Percentiles rank a stretch among this genome's conserved stretches.
phyloP scores from a whole-genome alignment of 805 yeast species.

The Yarrowia alimentaria region DNA sequence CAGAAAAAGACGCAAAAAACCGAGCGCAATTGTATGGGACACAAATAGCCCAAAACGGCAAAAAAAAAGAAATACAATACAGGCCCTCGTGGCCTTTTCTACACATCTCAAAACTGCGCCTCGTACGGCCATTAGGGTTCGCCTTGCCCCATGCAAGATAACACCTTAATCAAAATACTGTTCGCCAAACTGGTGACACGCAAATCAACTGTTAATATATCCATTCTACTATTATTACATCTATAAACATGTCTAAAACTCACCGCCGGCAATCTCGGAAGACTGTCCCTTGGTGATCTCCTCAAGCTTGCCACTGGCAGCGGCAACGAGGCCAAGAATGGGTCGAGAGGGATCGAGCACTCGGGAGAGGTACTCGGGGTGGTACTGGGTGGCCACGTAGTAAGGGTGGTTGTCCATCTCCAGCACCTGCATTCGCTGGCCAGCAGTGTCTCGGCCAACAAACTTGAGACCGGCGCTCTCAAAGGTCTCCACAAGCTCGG shows the following conservation, averaged over 20 bases:
- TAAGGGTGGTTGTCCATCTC: slow-evolving; percentile 87
- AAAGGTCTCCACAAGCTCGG: slow-evolving; percentile 64
- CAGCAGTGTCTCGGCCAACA: slow-evolving; percentile 90
- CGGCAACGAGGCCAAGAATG: slow-evolving; percentile 93
- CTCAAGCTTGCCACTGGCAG: slow-evolving; percentile 80
- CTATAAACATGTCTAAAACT: slow-evolving; percentile 27
- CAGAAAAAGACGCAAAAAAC: no score
- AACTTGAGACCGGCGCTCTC: slow-evolving; percentile 80
- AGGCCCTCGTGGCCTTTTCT: no score
- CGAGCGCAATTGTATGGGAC: no score
- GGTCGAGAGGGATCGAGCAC: slow-evolving; percentile 97
- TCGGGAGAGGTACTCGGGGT: slow-evolving; percentile 95
- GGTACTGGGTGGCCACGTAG: slow-evolving; percentile 94
- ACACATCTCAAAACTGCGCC: no score
- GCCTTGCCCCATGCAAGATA: no score
- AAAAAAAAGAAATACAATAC: no score
- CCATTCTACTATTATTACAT: slow-evolving; percentile 24
- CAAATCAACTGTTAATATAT: no score
- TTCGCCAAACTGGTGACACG: no score
- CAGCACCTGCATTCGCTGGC: slow-evolving; percentile 88
- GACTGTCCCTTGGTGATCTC: slow-evolving; percentile 45
- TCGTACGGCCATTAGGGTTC: no score
- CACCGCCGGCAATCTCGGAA: slow-evolving; percentile 27
- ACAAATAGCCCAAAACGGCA: no score
- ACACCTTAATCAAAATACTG: no score